Percentiles rank a stretch among this genome's conserved stretches.
These are phyloP conservation scores for Claviceps sp. DNA, from an alignment of 2,329 filamentous ascomycete species.

Conservation along the genomic window DNA sequence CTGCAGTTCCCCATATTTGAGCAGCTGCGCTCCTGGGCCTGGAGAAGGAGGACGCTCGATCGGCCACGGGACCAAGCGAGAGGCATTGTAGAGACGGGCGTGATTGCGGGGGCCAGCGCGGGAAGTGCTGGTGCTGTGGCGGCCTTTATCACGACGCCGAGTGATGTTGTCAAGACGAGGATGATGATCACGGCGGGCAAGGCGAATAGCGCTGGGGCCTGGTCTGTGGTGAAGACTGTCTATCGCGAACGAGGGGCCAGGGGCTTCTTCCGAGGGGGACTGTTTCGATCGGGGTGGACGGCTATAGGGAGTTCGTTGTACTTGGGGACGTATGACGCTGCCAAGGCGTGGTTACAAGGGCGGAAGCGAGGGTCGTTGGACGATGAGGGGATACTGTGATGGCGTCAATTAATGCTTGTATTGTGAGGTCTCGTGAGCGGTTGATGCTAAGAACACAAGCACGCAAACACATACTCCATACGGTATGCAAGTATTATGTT, in stretches of 20 bases:
- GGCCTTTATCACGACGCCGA: slow-evolving; percentile 72
- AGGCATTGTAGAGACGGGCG: slow-evolving; percentile 48
- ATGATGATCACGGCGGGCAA: slow-evolving; percentile 61
- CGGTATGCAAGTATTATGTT: too few relatives aligned
- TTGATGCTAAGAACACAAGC: background rate
- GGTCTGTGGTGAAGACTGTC: slow-evolving; percentile 52
- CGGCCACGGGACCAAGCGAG: slow-evolving; percentile 11
- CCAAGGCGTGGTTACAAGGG: slow-evolving; percentile 47
- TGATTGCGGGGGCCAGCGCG: slow-evolving; percentile 61
- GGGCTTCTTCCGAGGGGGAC: slow-evolving; percentile 66
- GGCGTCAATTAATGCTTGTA: background rate
- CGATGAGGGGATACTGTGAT: slow-evolving; percentile 19
- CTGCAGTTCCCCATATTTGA: slow-evolving; percentile 85
- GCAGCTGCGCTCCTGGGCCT: slow-evolving; percentile 44
- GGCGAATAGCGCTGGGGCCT: slow-evolving; percentile 21
- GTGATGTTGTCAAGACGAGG: slow-evolving; percentile 80
- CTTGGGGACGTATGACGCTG: slow-evolving; percentile 73
- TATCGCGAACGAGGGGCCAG: slow-evolving; percentile 51
- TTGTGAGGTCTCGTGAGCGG: background rate
- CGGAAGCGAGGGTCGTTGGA: slow-evolving; percentile 25
- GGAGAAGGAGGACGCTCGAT: slow-evolving; percentile 19
- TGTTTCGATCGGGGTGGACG: slow-evolving; percentile 66
- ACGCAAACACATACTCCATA: too few relatives aligned
- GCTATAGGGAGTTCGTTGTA: slow-evolving; percentile 73
- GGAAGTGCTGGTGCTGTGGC: slow-evolving; percentile 61